A percentile compares a stretch with the other conserved stretches of the same genome.
These are phyloP conservation scores for Bimuria novae-zelandiae DNA, from an alignment of 2,329 filamentous ascomycete species.

Conservation along the genomic window DNA sequence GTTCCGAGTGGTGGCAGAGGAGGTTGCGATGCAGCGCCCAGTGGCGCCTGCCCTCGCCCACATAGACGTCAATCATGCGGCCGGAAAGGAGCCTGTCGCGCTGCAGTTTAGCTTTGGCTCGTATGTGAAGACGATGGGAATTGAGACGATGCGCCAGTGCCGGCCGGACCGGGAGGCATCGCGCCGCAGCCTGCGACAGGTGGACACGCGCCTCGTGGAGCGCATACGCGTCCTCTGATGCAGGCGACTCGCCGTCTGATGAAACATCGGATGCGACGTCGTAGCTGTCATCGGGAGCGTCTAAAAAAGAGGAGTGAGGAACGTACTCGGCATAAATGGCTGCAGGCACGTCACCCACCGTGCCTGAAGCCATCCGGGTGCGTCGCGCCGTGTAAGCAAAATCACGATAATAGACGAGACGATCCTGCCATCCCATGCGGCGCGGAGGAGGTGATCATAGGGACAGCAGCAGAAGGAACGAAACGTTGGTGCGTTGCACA, in stretches of 20 bases:
- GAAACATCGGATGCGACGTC: slow-evolving; percentile 22
- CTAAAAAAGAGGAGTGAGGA: slow-evolving; percentile 31
- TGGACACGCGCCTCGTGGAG: slow-evolving; percentile 16
- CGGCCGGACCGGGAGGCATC: slow-evolving; percentile 36
- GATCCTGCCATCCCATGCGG: slow-evolving; percentile 45
- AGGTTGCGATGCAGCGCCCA: slow-evolving; percentile 60
- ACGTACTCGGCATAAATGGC: slow-evolving; percentile 60
- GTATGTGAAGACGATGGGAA: slow-evolving; percentile 45
- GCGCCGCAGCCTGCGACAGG: slow-evolving; percentile 12
- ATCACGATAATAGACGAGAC: slow-evolving; percentile 44
- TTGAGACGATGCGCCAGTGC: slow-evolving; percentile 42
- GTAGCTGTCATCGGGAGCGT: slow-evolving; percentile 1
- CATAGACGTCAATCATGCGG: slow-evolving; percentile 57
- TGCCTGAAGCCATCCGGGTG: slow-evolving; percentile 52
- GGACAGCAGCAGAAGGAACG: slow-evolving; percentile 8
- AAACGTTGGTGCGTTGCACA: not conserved
- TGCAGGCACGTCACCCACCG: slow-evolving; percentile 54
- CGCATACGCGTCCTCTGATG: slow-evolving; percentile 20
- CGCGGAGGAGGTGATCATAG: slow-evolving; percentile 33
- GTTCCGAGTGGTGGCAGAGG: slow-evolving; percentile 58
- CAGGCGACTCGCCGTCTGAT: slow-evolving; percentile 11
- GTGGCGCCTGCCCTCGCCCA: slow-evolving; percentile 53
- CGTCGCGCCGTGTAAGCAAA: slow-evolving; percentile 51
- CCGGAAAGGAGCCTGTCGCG: slow-evolving; percentile 59
- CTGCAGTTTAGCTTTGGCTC: slow-evolving; percentile 52